Percentiles rank a stretch among this genome's conserved stretches.
Conservation (phyloP, 257 asterid species). For the Solanum boliviense region DNA sequence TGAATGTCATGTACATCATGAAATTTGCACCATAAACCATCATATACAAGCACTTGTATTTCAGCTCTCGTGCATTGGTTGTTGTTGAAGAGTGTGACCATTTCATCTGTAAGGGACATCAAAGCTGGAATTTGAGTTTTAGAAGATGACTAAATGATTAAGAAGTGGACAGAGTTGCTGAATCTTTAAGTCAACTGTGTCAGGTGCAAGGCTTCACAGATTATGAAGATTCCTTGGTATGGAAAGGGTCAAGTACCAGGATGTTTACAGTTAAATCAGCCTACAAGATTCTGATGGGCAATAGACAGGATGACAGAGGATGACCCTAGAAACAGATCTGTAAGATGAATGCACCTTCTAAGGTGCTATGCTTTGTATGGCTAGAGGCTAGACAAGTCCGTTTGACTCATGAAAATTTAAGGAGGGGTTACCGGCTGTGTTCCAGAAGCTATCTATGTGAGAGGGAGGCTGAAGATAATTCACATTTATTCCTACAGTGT, state of each 20-base stretch:
- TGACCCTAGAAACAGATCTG: not conserved
- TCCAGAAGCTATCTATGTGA: not conserved
- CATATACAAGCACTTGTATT: not conserved
- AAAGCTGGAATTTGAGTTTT: not conserved
- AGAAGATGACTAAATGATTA: not conserved
- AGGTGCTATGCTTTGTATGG: not conserved
- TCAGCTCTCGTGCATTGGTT: not conserved
- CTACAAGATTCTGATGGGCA: not conserved
- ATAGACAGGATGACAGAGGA: not conserved
- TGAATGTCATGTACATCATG: not conserved
- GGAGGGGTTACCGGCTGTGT: not conserved
- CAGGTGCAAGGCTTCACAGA: not conserved
- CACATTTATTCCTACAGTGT: not conserved
- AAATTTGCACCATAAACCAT: not conserved
- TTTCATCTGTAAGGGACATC: not conserved
- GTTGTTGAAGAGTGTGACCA: not conserved
- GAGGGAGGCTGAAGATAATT: not conserved
- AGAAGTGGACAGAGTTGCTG: not conserved
- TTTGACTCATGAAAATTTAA: not conserved
- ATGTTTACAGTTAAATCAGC: not conserved
- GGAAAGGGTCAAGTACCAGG: not conserved
- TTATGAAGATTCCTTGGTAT: not conserved
- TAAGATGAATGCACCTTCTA: not conserved
- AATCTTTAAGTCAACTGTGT: not conserved
- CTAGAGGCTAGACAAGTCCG: not conserved